These are phyloP conservation scores for Colletotrichum musicola DNA, from an alignment of 2,329 filamentous ascomycete species.

Conservation along the genomic window DNA sequence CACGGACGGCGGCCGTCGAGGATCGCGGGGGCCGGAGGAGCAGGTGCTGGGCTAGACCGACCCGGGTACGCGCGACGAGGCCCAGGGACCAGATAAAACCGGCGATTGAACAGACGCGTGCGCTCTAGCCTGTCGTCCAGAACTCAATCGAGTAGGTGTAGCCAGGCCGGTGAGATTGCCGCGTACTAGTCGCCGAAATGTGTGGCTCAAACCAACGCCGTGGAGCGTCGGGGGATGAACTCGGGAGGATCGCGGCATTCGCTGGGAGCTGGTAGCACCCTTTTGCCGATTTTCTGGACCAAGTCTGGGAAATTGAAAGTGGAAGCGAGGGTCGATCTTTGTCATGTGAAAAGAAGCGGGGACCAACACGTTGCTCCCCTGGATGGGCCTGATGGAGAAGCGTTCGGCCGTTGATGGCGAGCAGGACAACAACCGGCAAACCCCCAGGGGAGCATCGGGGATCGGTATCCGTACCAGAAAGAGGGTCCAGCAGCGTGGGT, in stretches of 20 bases:
- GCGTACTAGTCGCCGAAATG: not conserved
- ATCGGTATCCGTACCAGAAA: conserved; percentile 5
- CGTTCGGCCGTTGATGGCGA: not conserved
- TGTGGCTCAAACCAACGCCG: not conserved
- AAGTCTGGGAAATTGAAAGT: conserved; percentile 11
- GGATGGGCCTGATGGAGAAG: not conserved
- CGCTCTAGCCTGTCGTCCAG: not conserved
- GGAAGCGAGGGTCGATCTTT: conserved; percentile 13
- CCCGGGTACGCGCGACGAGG: conserved; percentile 2
- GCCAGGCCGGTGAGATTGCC: not conserved
- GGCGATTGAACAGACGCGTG: not conserved
- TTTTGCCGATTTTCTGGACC: conserved; percentile 1
- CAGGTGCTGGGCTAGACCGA: not conserved
- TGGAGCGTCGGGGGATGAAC: not conserved
- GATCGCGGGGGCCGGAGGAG: conserved; percentile 7
- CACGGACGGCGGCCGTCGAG: not conserved
- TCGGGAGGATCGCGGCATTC: conserved; percentile 6
- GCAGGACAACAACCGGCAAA: conserved; percentile 3
- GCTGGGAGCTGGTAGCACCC: not conserved
- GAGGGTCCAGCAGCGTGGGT: not conserved
- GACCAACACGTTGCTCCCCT: conserved; percentile 5
- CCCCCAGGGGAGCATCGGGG: conserved; percentile 6
- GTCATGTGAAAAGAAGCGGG: conserved; percentile 16
- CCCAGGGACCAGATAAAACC: not conserved
- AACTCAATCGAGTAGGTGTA: not conserved